Base-by-base conservation (phyloP, 2,329 filamentous ascomycete genomes). In the Fusarium sp. region DNA sequence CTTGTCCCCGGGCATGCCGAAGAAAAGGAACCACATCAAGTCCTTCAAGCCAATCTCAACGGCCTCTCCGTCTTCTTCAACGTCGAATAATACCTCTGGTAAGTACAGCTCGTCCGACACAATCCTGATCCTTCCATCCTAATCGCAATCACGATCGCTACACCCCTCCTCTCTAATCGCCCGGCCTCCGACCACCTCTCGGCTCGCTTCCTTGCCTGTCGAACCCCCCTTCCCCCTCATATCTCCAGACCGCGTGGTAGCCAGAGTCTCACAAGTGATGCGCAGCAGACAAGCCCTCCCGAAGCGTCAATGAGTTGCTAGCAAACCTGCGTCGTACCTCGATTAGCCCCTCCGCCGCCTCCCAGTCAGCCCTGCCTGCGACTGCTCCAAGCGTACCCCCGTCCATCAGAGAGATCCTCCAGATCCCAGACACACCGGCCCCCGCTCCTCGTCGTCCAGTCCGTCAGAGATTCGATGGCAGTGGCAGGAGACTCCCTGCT, bases 41-140 rank as follows among this genome's bases (percentile, higher is more conserved):
- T 88, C 86, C 74, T 87, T 87, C 70, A 90, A 90, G 78, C 88
- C 88, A 71, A 84, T 81, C 73, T 85, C 85, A 65, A 86, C 87
- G 72, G 84, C 87, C 70, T 82, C 84, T 58, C 84, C 84, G 64
- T 65, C 68, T 60, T 60, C 72, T 51, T 68, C 67, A 53, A 64
- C 78, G 55, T 72, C 68, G 48, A 66, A 48, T 56, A 69, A 66
- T 60, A 67, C 49, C 49, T 72, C 74, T 71, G 75, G 76, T 78
- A 67, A 75, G 77, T 63, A 45, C 60, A 65, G 46, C 41, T 61
- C 34, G 53, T 53, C 49, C 49, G 34, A 43, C 49, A 29, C 49
- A 53, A 43, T 53, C 49, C 34, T 34, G 18, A 51, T 25, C 43
- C 24, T 45, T 27, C 22, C 22, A 45, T 25, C 27, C 32, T n/a